phyloP scores from a whole-genome alignment of 2,329 filamentous ascomycete species.

The Pleurostoma richardsiae region DNA sequence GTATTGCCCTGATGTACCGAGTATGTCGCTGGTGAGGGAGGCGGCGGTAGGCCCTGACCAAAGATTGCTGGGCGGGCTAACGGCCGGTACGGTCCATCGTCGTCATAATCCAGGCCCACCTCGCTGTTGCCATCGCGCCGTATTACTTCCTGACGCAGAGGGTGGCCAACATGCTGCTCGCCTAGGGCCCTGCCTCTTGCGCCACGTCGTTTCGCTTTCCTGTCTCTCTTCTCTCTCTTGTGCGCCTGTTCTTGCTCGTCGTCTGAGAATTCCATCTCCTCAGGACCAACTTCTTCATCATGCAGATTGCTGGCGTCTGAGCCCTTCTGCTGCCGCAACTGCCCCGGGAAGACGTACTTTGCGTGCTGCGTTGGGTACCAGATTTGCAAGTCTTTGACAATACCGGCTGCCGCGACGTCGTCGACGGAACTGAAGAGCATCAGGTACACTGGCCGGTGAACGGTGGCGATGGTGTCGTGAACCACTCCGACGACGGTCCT shows the following conservation, averaged over 20 bases:
- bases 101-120: constrained; percentile 55
- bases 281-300: constrained; percentile 81
- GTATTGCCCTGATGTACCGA: constrained; percentile 2
- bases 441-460: constrained; percentile 81
- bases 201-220: constrained; percentile 36
- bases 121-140: constrained; percentile 22
- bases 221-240: constrained; percentile 64
- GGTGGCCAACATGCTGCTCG: not conserved
- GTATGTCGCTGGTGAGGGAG: constrained; percentile 7
- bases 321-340: constrained; percentile 73
- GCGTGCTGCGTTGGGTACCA: constrained; percentile 79
- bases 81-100: constrained; percentile 67
- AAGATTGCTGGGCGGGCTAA: constrained; percentile 64
- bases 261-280: constrained; percentile 93
- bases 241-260: constrained; percentile 90
- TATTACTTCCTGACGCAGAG: not conserved
- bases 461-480: constrained; percentile 80
- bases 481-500: constrained; percentile 74
- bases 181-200: constrained; percentile 38
- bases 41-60: constrained; percentile 40
- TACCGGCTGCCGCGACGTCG: constrained; percentile 61
- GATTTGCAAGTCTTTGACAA: constrained; percentile 65
- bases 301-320: constrained; percentile 93
- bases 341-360: constrained; percentile 80
- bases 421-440: constrained; percentile 67